Conservation (phyloP, 306 rosid species). For the Begonia masoniana region DNA sequence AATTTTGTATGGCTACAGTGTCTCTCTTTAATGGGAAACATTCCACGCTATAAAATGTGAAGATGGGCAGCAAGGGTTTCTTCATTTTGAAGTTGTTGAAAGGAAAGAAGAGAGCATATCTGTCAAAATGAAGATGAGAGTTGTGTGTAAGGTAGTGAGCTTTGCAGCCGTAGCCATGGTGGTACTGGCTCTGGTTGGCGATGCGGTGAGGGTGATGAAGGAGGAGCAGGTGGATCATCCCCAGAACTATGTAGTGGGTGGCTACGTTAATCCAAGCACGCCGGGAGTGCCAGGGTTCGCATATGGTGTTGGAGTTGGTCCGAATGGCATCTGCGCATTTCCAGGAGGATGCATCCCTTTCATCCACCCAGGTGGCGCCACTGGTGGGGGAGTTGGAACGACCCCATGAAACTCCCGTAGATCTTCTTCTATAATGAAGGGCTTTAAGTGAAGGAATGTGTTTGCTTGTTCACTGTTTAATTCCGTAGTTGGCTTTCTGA, state of each 20-base stretch:
- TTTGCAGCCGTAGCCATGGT: neutral
- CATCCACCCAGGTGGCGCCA: neutral
- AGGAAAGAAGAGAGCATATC: neutral
- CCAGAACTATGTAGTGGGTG: neutral
- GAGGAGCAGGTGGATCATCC: neutral
- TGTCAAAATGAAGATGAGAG: neutral
- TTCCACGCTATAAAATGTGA: too few relatives aligned
- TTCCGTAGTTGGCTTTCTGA: too few relatives aligned
- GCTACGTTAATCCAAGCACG: neutral
- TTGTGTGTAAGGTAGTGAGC: neutral
- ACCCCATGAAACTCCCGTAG: neutral
- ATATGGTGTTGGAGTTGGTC: neutral
- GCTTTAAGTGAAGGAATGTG: too few relatives aligned
- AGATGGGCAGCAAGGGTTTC: too few relatives aligned
- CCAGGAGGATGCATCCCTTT: neutral
- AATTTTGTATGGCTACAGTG: too few relatives aligned
- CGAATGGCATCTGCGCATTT: neutral
- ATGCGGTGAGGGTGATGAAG: slow-evolving; percentile 1
- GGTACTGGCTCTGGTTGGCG: neutral
- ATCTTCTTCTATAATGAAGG: too few relatives aligned
- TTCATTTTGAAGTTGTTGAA: neutral
- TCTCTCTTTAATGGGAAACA: too few relatives aligned
- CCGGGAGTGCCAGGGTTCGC: slow-evolving; percentile 1
- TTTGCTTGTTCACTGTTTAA: too few relatives aligned
- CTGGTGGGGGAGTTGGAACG: slow-evolving; percentile 1